Evolutionary conservation across 75 land plant genomes (phyloP), one percentile per base, ranked within the genome.

Genomic region (Cunninghamia lanceolata): DNA sequence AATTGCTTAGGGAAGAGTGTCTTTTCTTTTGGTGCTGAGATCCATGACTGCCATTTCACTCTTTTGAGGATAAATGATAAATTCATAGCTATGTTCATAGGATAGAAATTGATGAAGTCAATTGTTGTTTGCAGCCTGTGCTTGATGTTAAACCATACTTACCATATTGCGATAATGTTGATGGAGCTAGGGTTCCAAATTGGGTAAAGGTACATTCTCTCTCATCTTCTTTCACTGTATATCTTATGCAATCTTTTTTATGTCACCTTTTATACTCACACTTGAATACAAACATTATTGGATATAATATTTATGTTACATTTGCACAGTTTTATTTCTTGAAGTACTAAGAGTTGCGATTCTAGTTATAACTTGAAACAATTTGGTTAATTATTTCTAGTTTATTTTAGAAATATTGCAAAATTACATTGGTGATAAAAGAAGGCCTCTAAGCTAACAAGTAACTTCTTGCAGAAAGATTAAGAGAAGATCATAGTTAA

Each of bases 81-180:
- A 63, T 25, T 25, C 1, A 63, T 63, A 28, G 68, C 9, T 21
- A 63, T 63, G 30, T 63, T 63, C 30, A 15, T 32, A 32, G 38
- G 75, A 73, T 73, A 73, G 38, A 73, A 34, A 32, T 32, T 73
- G 75, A 73, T 34, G 34, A 73, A 34, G 36, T 14, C 34, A 3
- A 2, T 25, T 84, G 83, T 45, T 68, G 40, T 52, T 86, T 54
- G 90, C 97, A 98, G 99, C 99, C 99, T 52, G 94, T 98, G 25
- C 94, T 98, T 88, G 99, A 98, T 89, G 84, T 98, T 80, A 98
- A 98, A 88, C 99, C 99, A 47, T 98, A 97, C 86, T 88, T 98
- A 10, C 99, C 99, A 54, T 98, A 95, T 83, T 97, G 96, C 82
- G 99, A 98, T 88, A 85, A 86, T 80, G 90, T 97, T 63, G 73